A percentile compares a stretch with the other conserved stretches of the same genome.
Conservation (phyloP, 768 basidiomycete species). For the Pisolithus tinctorius region DNA sequence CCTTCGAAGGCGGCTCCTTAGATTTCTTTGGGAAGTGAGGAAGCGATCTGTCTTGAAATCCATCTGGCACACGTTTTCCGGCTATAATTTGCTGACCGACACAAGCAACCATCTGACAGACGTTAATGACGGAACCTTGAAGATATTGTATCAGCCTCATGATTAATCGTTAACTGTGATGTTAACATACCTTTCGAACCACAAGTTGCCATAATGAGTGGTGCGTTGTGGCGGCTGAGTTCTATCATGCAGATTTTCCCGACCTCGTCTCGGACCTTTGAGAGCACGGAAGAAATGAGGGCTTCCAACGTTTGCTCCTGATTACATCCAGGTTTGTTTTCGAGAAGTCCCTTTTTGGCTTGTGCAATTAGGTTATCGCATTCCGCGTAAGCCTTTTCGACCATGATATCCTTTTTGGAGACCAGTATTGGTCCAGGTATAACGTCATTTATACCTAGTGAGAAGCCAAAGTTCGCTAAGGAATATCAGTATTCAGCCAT, state of each 20-base stretch:
- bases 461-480: slow-evolving; percentile 95
- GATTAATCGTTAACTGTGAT: not conserved
- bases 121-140: slow-evolving; percentile 96
- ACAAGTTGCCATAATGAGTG: slow-evolving; percentile 97
- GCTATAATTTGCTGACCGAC: slow-evolving; percentile 99
- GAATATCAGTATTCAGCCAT: slow-evolving; percentile 6
- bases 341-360: slow-evolving; percentile 86
- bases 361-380: slow-evolving; percentile 83
- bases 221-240: slow-evolving; percentile 94
- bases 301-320: slow-evolving; percentile 97
- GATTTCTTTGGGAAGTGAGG: slow-evolving; percentile 98
- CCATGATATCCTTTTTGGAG: slow-evolving; percentile 74
- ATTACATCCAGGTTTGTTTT: slow-evolving; percentile 96
- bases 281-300: slow-evolving; percentile 88
- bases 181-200: slow-evolving; percentile 82
- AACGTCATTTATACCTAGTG: slow-evolving; percentile 96
- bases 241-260: slow-evolving; percentile 98
- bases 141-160: not conserved
- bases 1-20: slow-evolving; percentile 92
- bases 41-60: slow-evolving; percentile 98
- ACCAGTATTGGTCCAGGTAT: slow-evolving; percentile 88
- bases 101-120: slow-evolving; percentile 99
- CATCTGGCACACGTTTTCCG: slow-evolving; percentile 96
- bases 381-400: slow-evolving; percentile 81
- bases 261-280: slow-evolving; percentile 91